These are phyloP conservation scores for Bathelium albidoporum DNA, from an alignment of 495 filamentous ascomycete genomes.

Conservation along the genomic window DNA sequence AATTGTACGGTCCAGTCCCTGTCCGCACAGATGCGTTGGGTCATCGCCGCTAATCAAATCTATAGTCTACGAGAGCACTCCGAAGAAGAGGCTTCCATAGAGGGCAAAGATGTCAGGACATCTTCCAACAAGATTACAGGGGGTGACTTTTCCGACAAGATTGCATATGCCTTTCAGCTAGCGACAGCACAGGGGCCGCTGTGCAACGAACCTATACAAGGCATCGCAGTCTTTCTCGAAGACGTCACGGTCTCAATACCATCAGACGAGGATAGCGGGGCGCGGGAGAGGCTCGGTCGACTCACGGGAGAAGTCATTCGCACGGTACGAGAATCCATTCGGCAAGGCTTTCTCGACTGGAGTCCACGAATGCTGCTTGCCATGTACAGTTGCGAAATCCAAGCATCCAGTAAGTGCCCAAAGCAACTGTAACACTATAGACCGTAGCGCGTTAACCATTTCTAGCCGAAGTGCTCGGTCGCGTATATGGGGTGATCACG, in stretches of 20 bases:
- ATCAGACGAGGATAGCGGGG: conserved; percentile 41
- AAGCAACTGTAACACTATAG: not conserved
- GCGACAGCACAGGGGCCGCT: conserved; percentile 82
- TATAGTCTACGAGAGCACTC: conserved; percentile 25
- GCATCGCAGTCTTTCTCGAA: conserved; percentile 85
- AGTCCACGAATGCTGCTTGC: conserved; percentile 83
- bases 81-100: not conserved
- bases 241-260: conserved; percentile 50
- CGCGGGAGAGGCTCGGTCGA: conserved; percentile 61
- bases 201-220: conserved; percentile 89
- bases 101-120: conserved; percentile 4
- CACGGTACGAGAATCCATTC: conserved; percentile 73
- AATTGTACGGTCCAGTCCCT: conserved; percentile 47
- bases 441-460: conserved; percentile 9
- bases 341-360: conserved; percentile 88
- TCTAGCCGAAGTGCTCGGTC: conserved; percentile 81
- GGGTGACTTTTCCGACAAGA: conserved; percentile 75
- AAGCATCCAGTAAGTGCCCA: conserved; percentile 68
- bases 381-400: conserved; percentile 98
- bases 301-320: conserved; percentile 87
- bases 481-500: conserved; percentile 88
- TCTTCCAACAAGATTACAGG: conserved; percentile 49
- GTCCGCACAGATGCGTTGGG: not conserved
- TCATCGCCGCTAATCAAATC: conserved; percentile 17
- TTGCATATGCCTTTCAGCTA: conserved; percentile 87